Evolutionary conservation across 2,329 filamentous ascomycete genomes (phyloP), one percentile per base, ranked within the genome.

Genomic region (Pseudogymnoascus sp.): DNA sequence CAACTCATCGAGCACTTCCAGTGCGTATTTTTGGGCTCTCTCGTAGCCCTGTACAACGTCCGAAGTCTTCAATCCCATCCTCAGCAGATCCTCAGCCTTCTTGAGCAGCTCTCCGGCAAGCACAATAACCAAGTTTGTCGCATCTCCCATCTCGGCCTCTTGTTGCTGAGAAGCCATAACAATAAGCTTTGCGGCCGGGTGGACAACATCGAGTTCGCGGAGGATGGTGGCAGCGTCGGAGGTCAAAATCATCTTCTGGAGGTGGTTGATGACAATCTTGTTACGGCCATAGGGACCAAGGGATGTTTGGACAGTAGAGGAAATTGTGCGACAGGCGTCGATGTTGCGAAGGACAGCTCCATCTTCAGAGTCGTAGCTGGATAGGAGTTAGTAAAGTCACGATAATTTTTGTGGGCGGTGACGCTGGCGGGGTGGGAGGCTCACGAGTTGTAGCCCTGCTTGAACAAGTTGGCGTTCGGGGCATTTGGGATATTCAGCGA

Each of bases 111-210:
- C 94, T 67, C 95, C 94, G 4, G 94, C 94, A 65, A 99, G 81
- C 61, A 99, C 84, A 72, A 99, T 97, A 71, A 99, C 94, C 75
- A 99, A 79, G 78, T 99, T 99, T 63, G 94, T 99, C 62, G 91
- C 94, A 78, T 99, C 95, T 63, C 94, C 94, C 91, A 99, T 96
- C 84, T 99, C 94, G 42, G 92, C 87, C 77, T 99, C 95, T 79
- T 99, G 95, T 80, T 99, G 94, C 78, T 99, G 94, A 76, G 90
- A 93, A 65, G 94, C 93, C 95, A 99, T 99, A 70, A 99, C 94
- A 61, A 99, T 81, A 67, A 99, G 83, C 80, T 99, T 99, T 60
- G 94, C 95, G 63, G 94, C 94, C 66, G 95, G 94, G 80, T 99
- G 94, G 62, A 99, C 92, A 66, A 99, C 94, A 73, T 99, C 94